A percentile compares a stretch with the other conserved stretches of the same genome.
Evolutionary conservation across 108 stramenopile genomes (phyloP).

Genomic region (Nitzschia inconspicua): DNA sequence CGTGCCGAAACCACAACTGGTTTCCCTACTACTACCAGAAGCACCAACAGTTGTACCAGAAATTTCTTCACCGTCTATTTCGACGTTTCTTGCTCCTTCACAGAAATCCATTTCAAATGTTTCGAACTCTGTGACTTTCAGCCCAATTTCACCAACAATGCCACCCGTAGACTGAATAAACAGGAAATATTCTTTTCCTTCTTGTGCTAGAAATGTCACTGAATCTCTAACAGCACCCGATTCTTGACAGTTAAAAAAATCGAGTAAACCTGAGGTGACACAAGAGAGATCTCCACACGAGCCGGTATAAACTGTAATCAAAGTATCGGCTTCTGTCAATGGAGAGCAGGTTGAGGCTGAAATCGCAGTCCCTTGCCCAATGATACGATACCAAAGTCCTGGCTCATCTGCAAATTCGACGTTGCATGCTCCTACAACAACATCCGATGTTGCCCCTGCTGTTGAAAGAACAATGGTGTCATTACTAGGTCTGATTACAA

Average conservation of each 20-base stretch:
- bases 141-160: background rate
- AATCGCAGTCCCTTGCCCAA: slow-evolving; percentile 2
- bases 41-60: background rate
- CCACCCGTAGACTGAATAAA: background rate
- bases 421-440: background rate
- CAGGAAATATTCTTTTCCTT: slow-evolving; percentile 7
- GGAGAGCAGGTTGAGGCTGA: slow-evolving; percentile 10
- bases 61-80: background rate
- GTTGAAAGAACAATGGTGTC: background rate
- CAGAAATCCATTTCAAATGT: slow-evolving; percentile 2
- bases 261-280: background rate
- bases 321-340: background rate
- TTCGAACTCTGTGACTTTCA: background rate
- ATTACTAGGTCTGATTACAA: background rate
- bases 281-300: slow-evolving; percentile 4
- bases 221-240: background rate
- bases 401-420: background rate
- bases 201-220: background rate
- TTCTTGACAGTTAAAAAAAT: background rate
- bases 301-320: slow-evolving; percentile 1
- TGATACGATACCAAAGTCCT: slow-evolving; percentile 10
- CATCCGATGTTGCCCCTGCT: background rate
- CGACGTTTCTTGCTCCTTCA: background rate
- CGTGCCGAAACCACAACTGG: background rate
- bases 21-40: background rate